Conservation (phyloP, 164 flowering plant genomes). For the Santalum album region DNA sequence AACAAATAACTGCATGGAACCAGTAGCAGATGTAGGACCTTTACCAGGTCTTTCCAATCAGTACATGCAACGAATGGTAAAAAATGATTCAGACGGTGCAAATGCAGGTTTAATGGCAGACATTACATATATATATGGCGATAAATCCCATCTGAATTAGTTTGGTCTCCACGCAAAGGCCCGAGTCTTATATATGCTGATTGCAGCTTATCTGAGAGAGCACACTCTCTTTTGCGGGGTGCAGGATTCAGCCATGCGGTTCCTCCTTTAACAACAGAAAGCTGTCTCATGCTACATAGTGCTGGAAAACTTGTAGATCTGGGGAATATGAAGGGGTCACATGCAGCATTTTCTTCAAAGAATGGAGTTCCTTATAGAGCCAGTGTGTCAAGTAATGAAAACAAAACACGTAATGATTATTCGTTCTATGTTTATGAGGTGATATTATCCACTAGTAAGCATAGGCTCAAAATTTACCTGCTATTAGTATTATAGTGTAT, state of each 20-base stretch:
- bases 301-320: constrained; percentile 11
- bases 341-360: constrained; percentile 6
- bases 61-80: constrained; percentile 14
- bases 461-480: too few species aligned
- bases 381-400: constrained; percentile 14
- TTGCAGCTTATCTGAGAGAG: constrained; percentile 26
- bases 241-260: constrained; percentile 27
- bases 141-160: constrained; percentile 53
- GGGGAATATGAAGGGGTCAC: constrained; percentile 11
- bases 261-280: constrained; percentile 17
- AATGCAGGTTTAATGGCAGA: constrained; percentile 62
- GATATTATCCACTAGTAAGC: too few species aligned
- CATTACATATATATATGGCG: constrained; percentile 32
- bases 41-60: constrained; percentile 21
- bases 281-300: constrained; percentile 11
- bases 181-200: constrained; percentile 50
- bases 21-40: constrained; percentile 25
- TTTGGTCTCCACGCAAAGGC: constrained; percentile 72
- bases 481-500: too few species aligned
- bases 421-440: too few species aligned
- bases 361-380: constrained; percentile 12
- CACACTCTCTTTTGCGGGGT: constrained; percentile 24
- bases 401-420: constrained; percentile 23
- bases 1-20: constrained; percentile 9
- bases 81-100: constrained; percentile 69